A percentile compares a stretch with the other conserved stretches of the same genome.
Evolutionary conservation across 2,329 filamentous ascomycete genomes (phyloP).

Genomic region (Aaosphaeria arxii): DNA sequence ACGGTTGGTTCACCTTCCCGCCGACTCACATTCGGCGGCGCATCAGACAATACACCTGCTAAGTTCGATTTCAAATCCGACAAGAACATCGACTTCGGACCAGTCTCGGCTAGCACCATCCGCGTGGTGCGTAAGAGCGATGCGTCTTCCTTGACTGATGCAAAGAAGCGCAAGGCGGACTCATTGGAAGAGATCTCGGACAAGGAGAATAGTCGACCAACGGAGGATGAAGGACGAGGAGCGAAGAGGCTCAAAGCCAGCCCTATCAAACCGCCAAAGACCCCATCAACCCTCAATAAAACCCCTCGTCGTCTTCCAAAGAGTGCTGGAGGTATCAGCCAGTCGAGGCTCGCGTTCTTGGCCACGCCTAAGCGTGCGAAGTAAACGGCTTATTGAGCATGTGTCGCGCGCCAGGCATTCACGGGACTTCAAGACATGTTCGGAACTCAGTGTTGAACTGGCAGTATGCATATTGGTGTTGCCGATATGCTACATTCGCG

Average conservation of each 20-base stretch:
- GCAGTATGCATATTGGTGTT: too few species aligned
- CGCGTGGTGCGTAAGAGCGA: conserved; percentile 46
- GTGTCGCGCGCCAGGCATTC: too few species aligned
- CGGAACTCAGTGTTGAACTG: too few species aligned
- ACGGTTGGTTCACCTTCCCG: conserved; percentile 27
- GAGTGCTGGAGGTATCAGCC: conserved; percentile 30
- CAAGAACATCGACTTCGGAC: conserved; percentile 43
- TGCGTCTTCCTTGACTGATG: conserved; percentile 23
- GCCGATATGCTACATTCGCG: too few species aligned
- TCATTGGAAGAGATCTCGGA: conserved; percentile 34
- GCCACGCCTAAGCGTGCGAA: conserved; percentile 37
- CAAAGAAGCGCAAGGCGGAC: conserved; percentile 47
- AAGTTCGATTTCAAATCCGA: conserved; percentile 51
- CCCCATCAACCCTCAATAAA: conserved; percentile 25
- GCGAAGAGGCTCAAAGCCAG: conserved; percentile 32
- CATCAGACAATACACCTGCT: conserved; percentile 27
- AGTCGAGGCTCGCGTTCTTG: conserved; percentile 36
- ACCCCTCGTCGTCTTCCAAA: conserved; percentile 26
- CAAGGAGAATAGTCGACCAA: conserved; percentile 42
- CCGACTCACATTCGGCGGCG: conserved; percentile 33
- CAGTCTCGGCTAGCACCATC: conserved; percentile 36
- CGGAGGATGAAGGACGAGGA: conserved; percentile 25
- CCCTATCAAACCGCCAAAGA: conserved; percentile 24
- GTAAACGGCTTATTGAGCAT: not conserved
- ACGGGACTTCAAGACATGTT: too few species aligned